Conservation (phyloP, 2,329 filamentous ascomycete genomes). For the Sphaerulina populicola region DNA sequence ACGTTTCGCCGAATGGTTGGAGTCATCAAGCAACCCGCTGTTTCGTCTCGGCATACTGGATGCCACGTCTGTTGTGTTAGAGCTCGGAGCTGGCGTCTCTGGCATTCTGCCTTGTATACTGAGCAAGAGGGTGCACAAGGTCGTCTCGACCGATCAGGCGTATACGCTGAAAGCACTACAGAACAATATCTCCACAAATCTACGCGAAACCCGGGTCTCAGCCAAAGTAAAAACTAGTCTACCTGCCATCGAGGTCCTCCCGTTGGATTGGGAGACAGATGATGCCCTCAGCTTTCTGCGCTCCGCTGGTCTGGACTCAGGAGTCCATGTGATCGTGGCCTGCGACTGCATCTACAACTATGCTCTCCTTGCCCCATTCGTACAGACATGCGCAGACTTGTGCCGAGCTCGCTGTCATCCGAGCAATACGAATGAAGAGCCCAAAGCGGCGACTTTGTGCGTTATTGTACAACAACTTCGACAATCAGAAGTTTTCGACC, state of each 20-base stretch:
- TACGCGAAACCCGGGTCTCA: conserved; percentile 1
- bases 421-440: neutral
- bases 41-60: conserved; percentile 49
- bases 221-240: neutral
- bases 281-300: conserved; percentile 42
- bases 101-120: conserved; percentile 67
- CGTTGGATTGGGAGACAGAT: conserved; percentile 73
- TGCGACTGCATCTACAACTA: conserved; percentile 97
- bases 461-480: conserved; percentile 84
- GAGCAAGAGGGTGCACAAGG: conserved; percentile 52
- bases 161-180: conserved; percentile 73
- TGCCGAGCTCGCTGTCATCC: conserved; percentile 49
- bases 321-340: conserved; percentile 56
- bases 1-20: conserved; percentile 71
- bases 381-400: conserved; percentile 63
- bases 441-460: conserved; percentile 55
- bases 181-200: conserved; percentile 64
- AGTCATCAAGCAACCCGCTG: conserved; percentile 54
- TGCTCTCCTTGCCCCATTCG: conserved; percentile 68
- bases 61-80: conserved; percentile 55
- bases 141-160: conserved; percentile 77
- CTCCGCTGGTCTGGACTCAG: conserved; percentile 36
- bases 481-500: conserved; percentile 73
- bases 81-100: conserved; percentile 83
- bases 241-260: conserved; percentile 20